These are phyloP conservation scores for Rhizoclosmatium globosum DNA, from an alignment of 192 early-diverging fungal genomes.

Conservation along the genomic window DNA sequence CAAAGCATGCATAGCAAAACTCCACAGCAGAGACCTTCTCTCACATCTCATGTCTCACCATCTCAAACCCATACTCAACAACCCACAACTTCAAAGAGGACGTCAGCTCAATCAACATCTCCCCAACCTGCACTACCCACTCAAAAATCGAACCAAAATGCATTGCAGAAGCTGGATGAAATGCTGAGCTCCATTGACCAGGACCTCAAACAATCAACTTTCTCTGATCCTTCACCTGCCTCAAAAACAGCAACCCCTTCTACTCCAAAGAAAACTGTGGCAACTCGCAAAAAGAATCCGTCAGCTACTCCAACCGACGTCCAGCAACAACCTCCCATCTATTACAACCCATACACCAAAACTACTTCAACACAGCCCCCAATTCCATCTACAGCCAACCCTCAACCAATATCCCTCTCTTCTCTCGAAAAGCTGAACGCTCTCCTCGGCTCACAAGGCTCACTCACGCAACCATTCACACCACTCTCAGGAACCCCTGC, in stretches of 20 bases:
- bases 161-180: conserved; percentile 28
- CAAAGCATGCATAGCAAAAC: background rate
- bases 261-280: background rate
- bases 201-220: background rate
- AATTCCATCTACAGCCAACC: background rate
- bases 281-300: conserved; percentile 19
- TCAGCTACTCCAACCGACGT: background rate
- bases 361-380: background rate
- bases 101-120: background rate
- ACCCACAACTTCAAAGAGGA: too few relatives aligned
- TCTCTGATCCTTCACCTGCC: background rate
- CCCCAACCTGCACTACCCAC: background rate
- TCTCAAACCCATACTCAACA: too few relatives aligned
- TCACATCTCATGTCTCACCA: background rate
- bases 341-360: background rate
- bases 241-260: too few relatives aligned
- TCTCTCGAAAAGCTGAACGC: background rate
- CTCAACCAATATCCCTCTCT: background rate
- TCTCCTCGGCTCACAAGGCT: too few relatives aligned
- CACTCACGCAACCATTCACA: too few relatives aligned
- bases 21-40: background rate
- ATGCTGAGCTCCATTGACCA: conserved; percentile 2
- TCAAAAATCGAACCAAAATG: background rate
- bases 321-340: too few relatives aligned
- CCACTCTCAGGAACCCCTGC: too few relatives aligned